These are phyloP conservation scores for Arthrinium puccinioides DNA, from an alignment of 2,329 filamentous ascomycete species.

Conservation along the genomic window DNA sequence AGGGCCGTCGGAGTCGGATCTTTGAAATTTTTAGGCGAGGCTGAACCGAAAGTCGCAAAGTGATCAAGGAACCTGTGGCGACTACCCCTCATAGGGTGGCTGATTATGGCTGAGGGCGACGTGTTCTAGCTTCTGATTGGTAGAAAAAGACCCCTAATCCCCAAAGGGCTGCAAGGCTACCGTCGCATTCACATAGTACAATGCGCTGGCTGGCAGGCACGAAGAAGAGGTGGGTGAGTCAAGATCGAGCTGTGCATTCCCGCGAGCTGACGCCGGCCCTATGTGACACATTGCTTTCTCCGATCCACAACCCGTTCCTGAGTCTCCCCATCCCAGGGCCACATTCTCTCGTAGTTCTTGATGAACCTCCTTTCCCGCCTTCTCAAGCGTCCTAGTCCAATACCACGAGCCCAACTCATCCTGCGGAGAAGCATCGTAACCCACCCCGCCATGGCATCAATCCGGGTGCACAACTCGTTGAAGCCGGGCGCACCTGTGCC, in stretches of 20 bases:
- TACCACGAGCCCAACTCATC: conserved; percentile 15
- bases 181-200: no score
- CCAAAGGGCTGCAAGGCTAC: no score
- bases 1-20: no score
- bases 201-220: no score
- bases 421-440: conserved; percentile 25
- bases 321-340: no score
- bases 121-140: no score
- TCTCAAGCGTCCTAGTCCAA: conserved; percentile 18
- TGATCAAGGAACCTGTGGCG: conserved; percentile 10
- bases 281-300: conserved; percentile 5
- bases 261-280: conserved; percentile 4
- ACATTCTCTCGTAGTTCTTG: conserved; percentile 12
- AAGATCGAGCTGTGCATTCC: no score
- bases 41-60: no score
- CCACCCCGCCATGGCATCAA: conserved; percentile 39
- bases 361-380: conserved; percentile 24
- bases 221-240: no score
- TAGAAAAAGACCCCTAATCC: no score
- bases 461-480: conserved; percentile 77
- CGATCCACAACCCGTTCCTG: conserved; percentile 5
- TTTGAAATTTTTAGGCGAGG: conserved; percentile 9
- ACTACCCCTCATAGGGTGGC: no score
- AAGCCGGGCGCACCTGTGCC: conserved; percentile 63
- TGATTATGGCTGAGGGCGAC: no score